Base-by-base conservation (phyloP, 306 rosid species). In the Benincasa hispida region DNA sequence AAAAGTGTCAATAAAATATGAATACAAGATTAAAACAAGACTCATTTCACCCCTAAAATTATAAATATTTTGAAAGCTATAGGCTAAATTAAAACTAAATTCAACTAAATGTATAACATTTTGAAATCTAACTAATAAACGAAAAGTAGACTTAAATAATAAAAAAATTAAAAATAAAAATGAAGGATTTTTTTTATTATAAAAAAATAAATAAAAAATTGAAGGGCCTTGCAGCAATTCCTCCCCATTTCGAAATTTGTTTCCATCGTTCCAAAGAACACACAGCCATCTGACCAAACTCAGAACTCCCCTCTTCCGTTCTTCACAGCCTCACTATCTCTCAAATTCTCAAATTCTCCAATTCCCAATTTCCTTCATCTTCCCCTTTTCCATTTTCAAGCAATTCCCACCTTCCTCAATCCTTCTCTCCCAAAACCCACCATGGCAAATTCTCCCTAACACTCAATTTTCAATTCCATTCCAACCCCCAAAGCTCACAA, bases 401-500 rank as follows among this genome's bases (percentile, higher is more conserved):
- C 59, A 15, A 72, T 22, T 45, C 21, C 35, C 42, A 34, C 6
- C 28, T 37, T 37, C 47, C 22, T 1, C 17, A 62, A 32, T 56
- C 77, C 81, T 5, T 58, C 77, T 61, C 79, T 85, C 83, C 67
- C 78, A 57, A 80, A 76, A 37, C 32, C 19, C 27, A 66, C 30
- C 65, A 85, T 81, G 81, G 76, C 30, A 83, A 14, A 30, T 82
- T 82, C 48, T 68, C 48, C 67, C 34, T 60, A 24, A 74, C 69
- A 57, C 67, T 76, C 54, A 15, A 65, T 72, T 27, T 61, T 8
- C 9, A 54, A 30, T 81, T 48, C 35, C 69, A 61, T 25, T 58
- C 35, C 41, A 32, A 35, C 58, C 32, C 63, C 70, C 76, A 42
- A 27, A 45, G 65, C 34, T 2, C 25, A 70, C 10, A 41, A 95